Evolutionary conservation across 2,329 filamentous ascomycete species (phyloP), one percentile per base, ranked within the genome.

Genomic region (Nigrograna mackinnonii): DNA sequence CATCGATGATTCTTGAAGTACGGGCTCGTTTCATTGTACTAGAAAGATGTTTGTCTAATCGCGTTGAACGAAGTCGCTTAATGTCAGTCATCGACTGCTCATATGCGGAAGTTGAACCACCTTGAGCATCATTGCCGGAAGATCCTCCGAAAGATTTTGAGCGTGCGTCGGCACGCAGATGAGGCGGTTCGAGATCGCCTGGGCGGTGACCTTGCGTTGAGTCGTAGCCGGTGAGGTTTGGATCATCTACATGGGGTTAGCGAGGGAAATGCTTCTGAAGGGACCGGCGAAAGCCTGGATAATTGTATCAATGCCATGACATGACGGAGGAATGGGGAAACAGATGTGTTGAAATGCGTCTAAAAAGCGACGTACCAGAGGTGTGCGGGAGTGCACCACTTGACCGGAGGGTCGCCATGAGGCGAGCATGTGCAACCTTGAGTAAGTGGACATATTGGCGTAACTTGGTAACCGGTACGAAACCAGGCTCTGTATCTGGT

Each of bases 61-160:
- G 85, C 17, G 92, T 97, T 48, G 94, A 97, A 52, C 92, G 85
- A 45, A 99, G 73, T 49, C 94, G 83, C 58, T 91, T 86, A 64
- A 99, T 94, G 70, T 99, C 94, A 54, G 94, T 95, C 55, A 99
- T 85, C 35, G 92, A 96, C 71, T 91, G 95, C 73, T 97, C 92
- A 64, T 97, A 94, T 20, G 88, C 90, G 13, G 66, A 58, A 22
- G 59, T 66, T 38, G 87, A 89, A 58, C 85, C 66, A 28, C 47
- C 52, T 43, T 83, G 79, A 22, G 74, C 75, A 37, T 85, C 83
- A 41, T 71, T 74, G 44, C 77, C 69, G 49, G 68, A 68, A 14
- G 82, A 80, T 18, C 83, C 86, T 33, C 82, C 82, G 64, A 86
- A 86, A 2, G 86, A 89, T 57, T 86, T 89, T 14, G 90, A 91